Base-by-base conservation (phyloP, 2,329 filamentous ascomycete genomes). In the Fusarium incarnatum region DNA sequence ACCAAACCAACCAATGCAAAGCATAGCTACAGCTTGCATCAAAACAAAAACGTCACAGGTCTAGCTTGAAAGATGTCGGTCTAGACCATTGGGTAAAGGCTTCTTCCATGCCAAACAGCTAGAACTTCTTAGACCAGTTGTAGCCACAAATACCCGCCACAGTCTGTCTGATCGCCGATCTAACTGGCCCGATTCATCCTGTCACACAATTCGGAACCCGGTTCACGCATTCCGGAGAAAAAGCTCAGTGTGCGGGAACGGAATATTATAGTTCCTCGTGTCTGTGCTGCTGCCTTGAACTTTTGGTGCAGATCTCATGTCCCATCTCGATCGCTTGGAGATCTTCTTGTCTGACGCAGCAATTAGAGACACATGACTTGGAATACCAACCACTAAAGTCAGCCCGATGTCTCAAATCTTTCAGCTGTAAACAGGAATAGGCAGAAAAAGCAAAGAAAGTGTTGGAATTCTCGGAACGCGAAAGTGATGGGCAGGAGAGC, bases 321-420 rank as follows among this genome's bases (percentile, higher is more conserved):
- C 28, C 28, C 28, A 70, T 70, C 68, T 71, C 67, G 68, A 71
- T 71, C 64, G 45, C 46, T 45, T 30, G n/a, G 28, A 27, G 68
- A 68, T 71, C 68, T 34, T 15, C 55, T 54, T 30, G 25, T 56
- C 20, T 20, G 28, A 45, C n/a, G 32, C 32, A 50, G 46, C 12
- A 37, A 28, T 40, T 49, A 42, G 54, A 34, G 16, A 37, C 61
- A 46, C 63, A 45, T 56, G 63, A 67, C 32, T 40, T 47, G 49
- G 9, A 11, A 18, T 44, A 22, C 22, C 54, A 54, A 54, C 52
- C 40, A 60, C 32, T 45, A 20, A 23, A 44, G 41, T 58, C 62
- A 64, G 57, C 62, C 67, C 58, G n/a, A 52, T 70, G 67, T 70
- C 63, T 71, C 44, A 57, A 23, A 15, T 27, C 23, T 41, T 32